A percentile compares a stretch with the other conserved stretches of the same genome.
Evolutionary conservation across 441 rosid species (phyloP).

Genomic region (Kokia cookei): DNA sequence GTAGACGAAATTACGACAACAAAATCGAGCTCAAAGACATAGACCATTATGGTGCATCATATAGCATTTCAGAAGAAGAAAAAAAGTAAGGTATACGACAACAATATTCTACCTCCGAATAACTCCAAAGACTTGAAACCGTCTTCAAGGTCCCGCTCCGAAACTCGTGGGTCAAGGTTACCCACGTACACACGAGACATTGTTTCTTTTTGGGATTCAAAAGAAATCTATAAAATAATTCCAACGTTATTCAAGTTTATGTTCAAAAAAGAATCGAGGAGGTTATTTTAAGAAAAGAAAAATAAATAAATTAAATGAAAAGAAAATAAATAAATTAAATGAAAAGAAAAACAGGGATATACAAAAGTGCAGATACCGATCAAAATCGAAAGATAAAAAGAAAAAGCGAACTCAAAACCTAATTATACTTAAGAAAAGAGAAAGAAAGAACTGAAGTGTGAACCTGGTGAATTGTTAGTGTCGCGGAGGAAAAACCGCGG

Average conservation of each 20-base stretch:
- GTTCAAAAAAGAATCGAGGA: not conserved
- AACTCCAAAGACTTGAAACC: conserved; percentile 56
- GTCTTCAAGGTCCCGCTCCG: conserved; percentile 71
- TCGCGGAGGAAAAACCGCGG: not conserved
- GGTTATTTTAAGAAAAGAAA: too few relatives aligned
- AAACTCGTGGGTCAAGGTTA: conserved; percentile 61
- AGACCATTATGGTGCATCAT: not conserved
- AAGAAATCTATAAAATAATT: conserved; percentile 14
- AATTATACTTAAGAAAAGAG: not conserved
- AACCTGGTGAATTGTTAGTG: not conserved
- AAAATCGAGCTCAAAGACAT: not conserved
- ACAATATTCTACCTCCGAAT: conserved; percentile 41
- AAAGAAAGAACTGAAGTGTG: not conserved
- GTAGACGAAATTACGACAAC: not conserved
- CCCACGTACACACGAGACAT: conserved; percentile 76
- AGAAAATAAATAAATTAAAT: not conserved
- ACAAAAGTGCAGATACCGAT: not conserved
- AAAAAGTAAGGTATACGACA: not conserved
- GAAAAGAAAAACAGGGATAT: not conserved
- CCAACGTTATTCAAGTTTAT: not conserved
- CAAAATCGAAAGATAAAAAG: not conserved
- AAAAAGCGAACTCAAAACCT: too few relatives aligned
- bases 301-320: too few relatives aligned
- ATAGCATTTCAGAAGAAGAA: not conserved
- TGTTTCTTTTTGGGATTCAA: not conserved